phyloP scores from a whole-genome alignment of 2,329 filamentous ascomycete genomes.

The Colletotrichum somersetense region DNA sequence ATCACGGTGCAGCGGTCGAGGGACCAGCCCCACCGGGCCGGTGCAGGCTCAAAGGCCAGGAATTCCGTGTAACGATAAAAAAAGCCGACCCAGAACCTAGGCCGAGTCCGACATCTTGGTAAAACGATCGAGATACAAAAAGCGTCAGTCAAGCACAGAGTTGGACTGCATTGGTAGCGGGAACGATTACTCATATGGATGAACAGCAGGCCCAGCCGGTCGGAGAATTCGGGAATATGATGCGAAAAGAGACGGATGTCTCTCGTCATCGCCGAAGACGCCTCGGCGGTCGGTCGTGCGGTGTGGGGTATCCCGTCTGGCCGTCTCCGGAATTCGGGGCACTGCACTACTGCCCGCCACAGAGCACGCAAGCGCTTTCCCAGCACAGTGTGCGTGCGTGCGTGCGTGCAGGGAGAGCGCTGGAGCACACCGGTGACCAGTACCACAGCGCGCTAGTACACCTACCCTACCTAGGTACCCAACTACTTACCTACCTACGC shows the following conservation, averaged over 20 bases:
- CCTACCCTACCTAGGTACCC: too few species aligned
- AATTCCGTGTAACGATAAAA: background rate
- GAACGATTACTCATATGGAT: background rate
- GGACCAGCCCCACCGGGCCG: background rate
- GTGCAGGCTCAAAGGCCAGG: background rate
- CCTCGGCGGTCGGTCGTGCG: constrained; percentile 33
- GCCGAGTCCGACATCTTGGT: background rate
- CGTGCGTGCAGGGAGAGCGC: background rate
- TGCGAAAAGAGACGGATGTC: constrained; percentile 23
- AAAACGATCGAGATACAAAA: background rate
- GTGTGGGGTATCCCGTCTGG: constrained; percentile 36
- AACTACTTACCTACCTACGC: background rate
- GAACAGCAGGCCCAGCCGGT: background rate
- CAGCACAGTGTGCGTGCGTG: background rate
- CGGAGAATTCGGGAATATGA: constrained; percentile 37
- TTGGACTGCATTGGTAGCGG: background rate
- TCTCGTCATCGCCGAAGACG: constrained; percentile 27
- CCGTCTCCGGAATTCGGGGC: constrained; percentile 39
- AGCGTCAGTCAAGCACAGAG: background rate
- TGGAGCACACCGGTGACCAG: constrained; percentile 16
- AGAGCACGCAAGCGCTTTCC: background rate
- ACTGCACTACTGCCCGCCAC: background rate
- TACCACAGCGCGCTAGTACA: constrained; percentile 13
- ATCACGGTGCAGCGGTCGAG: background rate
- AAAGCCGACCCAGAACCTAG: background rate